Conservation (phyloP, 2,329 filamentous ascomycete species). For the Alternaria brassicae region DNA sequence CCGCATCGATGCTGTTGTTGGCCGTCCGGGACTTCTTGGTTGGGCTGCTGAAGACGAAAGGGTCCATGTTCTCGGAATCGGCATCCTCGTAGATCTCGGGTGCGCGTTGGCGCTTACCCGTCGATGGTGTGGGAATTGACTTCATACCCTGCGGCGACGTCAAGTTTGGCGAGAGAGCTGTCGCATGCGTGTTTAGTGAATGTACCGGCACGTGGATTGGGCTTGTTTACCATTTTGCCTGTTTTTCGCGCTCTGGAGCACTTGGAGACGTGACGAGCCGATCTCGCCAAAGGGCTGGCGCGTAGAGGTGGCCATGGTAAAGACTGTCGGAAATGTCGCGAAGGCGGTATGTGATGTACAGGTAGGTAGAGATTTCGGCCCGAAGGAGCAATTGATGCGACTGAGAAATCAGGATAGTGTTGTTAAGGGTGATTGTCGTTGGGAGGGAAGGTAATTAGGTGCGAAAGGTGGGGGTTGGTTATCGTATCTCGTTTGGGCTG, state of each 20-base stretch:
- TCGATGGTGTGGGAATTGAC: slow-evolving; percentile 34
- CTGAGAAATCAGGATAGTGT: not conserved
- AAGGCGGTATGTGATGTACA: slow-evolving; percentile 2
- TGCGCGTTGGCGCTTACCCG: slow-evolving; percentile 56
- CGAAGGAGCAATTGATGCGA: slow-evolving; percentile 3
- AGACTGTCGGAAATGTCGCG: slow-evolving; percentile 7
- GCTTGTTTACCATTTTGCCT: slow-evolving; percentile 67
- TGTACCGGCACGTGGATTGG: not conserved
- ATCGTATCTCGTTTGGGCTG: slow-evolving; percentile 15
- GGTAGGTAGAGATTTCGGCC: not conserved
- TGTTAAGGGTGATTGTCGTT: slow-evolving; percentile 11
- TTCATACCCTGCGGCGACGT: slow-evolving; percentile 40
- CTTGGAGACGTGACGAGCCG: slow-evolving; percentile 72
- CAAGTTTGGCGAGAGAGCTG: slow-evolving; percentile 45
- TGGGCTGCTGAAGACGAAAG: slow-evolving; percentile 58
- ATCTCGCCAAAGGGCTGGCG: slow-evolving; percentile 80
- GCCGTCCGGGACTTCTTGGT: slow-evolving; percentile 61
- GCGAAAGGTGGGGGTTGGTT: slow-evolving; percentile 17
- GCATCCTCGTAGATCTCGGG: slow-evolving; percentile 55
- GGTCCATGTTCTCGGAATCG: slow-evolving; percentile 68
- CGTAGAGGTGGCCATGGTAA: slow-evolving; percentile 53
- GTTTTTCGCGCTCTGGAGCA: slow-evolving; percentile 77
- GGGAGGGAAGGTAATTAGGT: slow-evolving; percentile 9
- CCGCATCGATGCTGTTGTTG: slow-evolving; percentile 30
- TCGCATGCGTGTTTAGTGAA: slow-evolving; percentile 31